A percentile compares a stretch with the other conserved stretches of the same genome.
Evolutionary conservation across 1,139 yeast genomes (phyloP).

Genomic region (Candida glucosophila): DNA sequence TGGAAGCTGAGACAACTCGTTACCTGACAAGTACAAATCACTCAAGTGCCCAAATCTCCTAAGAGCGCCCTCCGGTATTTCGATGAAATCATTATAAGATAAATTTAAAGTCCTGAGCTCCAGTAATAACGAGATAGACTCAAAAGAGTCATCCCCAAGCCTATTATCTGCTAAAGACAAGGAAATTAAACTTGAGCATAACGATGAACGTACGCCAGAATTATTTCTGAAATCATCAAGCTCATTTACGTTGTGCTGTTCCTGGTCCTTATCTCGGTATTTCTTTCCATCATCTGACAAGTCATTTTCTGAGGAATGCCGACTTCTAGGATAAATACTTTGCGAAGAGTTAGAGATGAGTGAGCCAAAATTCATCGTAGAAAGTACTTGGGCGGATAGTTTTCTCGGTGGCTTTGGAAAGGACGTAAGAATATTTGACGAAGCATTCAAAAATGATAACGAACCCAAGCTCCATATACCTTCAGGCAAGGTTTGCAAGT

Average conservation of each 20-base stretch:
- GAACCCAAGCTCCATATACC: slow-evolving; percentile 59
- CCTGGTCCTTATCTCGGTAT: not conserved
- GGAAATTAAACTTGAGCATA: slow-evolving; percentile 45
- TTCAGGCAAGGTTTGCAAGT: slow-evolving; percentile 61
- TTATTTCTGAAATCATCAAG: not conserved
- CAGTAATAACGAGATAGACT: slow-evolving; percentile 50
- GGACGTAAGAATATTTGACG: slow-evolving; percentile 66
- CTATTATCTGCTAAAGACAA: slow-evolving; percentile 79
- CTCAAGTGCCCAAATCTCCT: slow-evolving; percentile 48
- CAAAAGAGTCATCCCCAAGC: slow-evolving; percentile 70
- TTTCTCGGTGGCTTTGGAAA: slow-evolving; percentile 53
- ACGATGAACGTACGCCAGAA: slow-evolving; percentile 13
- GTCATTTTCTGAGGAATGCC: slow-evolving; percentile 2
- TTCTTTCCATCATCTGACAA: not conserved
- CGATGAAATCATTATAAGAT: slow-evolving; percentile 76
- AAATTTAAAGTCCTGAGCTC: slow-evolving; percentile 62
- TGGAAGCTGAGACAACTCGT: slow-evolving; percentile 68
- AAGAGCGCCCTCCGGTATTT: slow-evolving; percentile 68
- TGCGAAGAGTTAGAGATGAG: not conserved
- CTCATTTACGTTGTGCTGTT: too few species aligned
- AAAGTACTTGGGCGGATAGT: slow-evolving; percentile 27
- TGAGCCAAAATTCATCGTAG: slow-evolving; percentile 18
- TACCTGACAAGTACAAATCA: slow-evolving; percentile 79
- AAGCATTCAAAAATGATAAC: slow-evolving; percentile 57
- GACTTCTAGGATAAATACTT: not conserved